Conservation (phyloP, 148 eudicot genomes). For the Heliosperma pusillum region DNA sequence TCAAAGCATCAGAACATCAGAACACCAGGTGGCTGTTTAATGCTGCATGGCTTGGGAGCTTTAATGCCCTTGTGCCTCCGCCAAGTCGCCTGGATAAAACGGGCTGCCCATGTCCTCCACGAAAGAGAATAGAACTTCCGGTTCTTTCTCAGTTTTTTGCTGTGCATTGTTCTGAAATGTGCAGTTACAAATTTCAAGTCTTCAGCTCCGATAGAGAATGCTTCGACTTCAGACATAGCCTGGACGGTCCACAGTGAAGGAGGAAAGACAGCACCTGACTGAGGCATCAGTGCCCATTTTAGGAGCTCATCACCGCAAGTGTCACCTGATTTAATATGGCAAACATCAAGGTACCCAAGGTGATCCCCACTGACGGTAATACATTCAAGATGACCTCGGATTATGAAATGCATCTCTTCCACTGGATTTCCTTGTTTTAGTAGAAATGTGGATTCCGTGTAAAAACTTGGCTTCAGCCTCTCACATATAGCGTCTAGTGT, state of each 20-base stretch:
- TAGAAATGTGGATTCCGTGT: slow-evolving; percentile 38
- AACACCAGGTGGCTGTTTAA: too few relatives aligned
- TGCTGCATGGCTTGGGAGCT: too few relatives aligned
- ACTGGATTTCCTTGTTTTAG: slow-evolving; percentile 52
- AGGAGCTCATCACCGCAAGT: slow-evolving; percentile 61
- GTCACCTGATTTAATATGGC: slow-evolving; percentile 45
- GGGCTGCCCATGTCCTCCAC: slow-evolving; percentile 63
- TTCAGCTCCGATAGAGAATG: slow-evolving; percentile 40
- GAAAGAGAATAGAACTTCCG: slow-evolving; percentile 55
- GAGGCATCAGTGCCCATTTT: slow-evolving; percentile 57
- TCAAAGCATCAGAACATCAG: too few relatives aligned
- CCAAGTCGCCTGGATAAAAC: slow-evolving; percentile 59
- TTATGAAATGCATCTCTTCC: slow-evolving; percentile 53
- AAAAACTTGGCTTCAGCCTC: slow-evolving; percentile 52
- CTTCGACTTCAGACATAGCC: slow-evolving; percentile 47
- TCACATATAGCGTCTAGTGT: slow-evolving; percentile 57
- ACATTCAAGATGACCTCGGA: slow-evolving; percentile 58
- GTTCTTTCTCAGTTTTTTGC: slow-evolving; percentile 37
- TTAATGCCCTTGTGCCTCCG: slow-evolving; percentile 27
- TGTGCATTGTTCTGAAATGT: too few relatives aligned
- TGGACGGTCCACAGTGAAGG: slow-evolving; percentile 48
- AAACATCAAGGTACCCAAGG: slow-evolving; percentile 43
- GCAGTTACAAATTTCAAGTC: slow-evolving; percentile 31
- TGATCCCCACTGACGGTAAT: slow-evolving; percentile 47
- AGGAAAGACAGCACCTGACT: slow-evolving; percentile 43